Evolutionary conservation across 2,329 filamentous ascomycete species (phyloP).

Genomic region (Clarireedia homoeocarpa): DNA sequence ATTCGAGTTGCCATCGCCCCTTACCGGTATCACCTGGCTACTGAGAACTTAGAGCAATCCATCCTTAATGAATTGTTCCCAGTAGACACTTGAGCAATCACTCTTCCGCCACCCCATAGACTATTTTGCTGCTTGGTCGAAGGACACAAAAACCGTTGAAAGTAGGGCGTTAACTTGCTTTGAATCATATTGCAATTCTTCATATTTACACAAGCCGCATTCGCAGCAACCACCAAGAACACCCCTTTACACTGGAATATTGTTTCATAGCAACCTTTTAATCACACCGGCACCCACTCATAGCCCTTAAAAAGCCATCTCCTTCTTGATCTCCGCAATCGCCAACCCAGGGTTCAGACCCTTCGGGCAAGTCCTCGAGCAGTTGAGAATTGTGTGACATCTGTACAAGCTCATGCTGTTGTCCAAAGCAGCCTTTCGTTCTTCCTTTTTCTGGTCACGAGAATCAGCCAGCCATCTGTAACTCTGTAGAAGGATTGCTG

Average conservation of each 20-base stretch:
- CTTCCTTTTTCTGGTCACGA: slow-evolving; percentile 78
- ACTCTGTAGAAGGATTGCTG: slow-evolving; percentile 91
- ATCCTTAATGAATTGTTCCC: too few species aligned
- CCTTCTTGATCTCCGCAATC: slow-evolving; percentile 98
- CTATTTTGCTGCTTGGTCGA: not conserved
- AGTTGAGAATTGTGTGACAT: slow-evolving; percentile 99
- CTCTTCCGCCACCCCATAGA: not conserved
- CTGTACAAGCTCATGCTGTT: slow-evolving; percentile 99
- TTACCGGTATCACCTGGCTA: too few species aligned
- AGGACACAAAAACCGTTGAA: not conserved
- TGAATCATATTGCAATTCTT: slow-evolving; percentile 7
- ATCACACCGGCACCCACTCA: not conserved
- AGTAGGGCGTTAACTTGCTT: not conserved
- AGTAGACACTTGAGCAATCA: too few species aligned
- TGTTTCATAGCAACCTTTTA: not conserved
- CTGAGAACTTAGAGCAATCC: too few species aligned
- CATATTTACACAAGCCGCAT: slow-evolving; percentile 8
- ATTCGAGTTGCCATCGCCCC: too few species aligned
- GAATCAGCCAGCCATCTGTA: slow-evolving; percentile 97
- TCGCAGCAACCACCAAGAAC: slow-evolving; percentile 7
- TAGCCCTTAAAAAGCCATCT: slow-evolving; percentile 55
- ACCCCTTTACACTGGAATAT: not conserved
- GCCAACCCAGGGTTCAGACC: slow-evolving; percentile 91
- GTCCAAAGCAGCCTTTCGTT: slow-evolving; percentile 86
- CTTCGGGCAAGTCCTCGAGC: slow-evolving; percentile 96